Evolutionary conservation across 176 grass and related monocot genomes (phyloP), one percentile per base, ranked within the genome.

Genomic region (Tillandsia leiboldiana): DNA sequence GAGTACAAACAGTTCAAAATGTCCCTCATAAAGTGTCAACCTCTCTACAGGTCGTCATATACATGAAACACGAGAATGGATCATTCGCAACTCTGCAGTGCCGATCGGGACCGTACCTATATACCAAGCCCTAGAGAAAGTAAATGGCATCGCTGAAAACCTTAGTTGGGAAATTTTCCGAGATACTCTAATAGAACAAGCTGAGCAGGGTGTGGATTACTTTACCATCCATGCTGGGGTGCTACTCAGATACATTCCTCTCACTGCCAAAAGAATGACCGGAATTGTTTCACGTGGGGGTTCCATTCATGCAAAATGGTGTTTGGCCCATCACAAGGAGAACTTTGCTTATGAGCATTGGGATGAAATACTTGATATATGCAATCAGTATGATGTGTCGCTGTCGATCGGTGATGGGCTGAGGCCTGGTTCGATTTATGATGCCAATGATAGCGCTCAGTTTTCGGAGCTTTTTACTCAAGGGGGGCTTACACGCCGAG

Each of bases 261-360:
- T 97, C 63, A 97, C 93, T 11, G 89, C 93, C 71, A 97, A 92
- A 66, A 87, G 89, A 68, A 97, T 97, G 93, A 97, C 93, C 22
- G 93, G 93, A 63, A 97, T 97, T 57, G 93, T 97, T 81, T 97
- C 93, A 17, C 86, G 93, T 75, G 93, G 93, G 48, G 93, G 93
- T 64, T 97, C 93, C 10, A 97, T 97, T 61, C 93, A 97, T 82
- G 93, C 93, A 77, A 97, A 97, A 79, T 97, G 93, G 93, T 97
- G 93, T 72, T 73, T 97, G 67, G 82, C 83, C 12, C 92, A 92
- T 84, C 93, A 97, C 74, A 90, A 90, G 72, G 93, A 97, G 79
- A 97, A 97, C 70, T 97, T 97, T 90, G 93, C 93, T 69, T 97
- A 97, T 70, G 93, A 92, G 53, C 89, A 97, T 29, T 97, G 93